Percentiles rank a stretch among this genome's conserved stretches.
These are phyloP conservation scores for Saksenaea vasiformis DNA, from an alignment of 371 early-diverging fungal genomes.

Conservation along the genomic window DNA sequence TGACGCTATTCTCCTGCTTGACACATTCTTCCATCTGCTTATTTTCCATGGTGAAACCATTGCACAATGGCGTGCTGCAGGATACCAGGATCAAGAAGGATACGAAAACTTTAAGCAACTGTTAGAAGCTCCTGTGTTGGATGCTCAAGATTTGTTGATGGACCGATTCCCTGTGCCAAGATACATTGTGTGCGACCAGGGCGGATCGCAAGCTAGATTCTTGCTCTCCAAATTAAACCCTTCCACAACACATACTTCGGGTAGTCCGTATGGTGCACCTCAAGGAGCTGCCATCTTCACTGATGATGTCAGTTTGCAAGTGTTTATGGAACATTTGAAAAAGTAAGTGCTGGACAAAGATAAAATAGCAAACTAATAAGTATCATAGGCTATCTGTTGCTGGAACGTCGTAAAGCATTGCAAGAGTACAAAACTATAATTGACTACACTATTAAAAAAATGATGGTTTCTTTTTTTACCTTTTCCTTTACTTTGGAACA, in stretches of 20 bases:
- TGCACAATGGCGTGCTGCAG: constrained; percentile 72
- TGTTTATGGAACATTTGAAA: constrained; percentile 96
- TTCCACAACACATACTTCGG: constrained; percentile 90
- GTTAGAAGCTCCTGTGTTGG: constrained; percentile 87
- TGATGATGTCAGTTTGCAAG: constrained; percentile 97
- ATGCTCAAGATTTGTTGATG: constrained; percentile 89
- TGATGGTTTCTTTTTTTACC: background rate
- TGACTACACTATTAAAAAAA: background rate
- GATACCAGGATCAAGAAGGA: constrained; percentile 52
- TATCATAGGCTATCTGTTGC: constrained; percentile 46
- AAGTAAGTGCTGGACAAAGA: constrained; percentile 55
- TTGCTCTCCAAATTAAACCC: constrained; percentile 98
- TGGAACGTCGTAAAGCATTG: constrained; percentile 39
- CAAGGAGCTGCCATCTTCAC: constrained; percentile 92
- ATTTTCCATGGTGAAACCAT: constrained; percentile 54
- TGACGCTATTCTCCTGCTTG: constrained; percentile 95
- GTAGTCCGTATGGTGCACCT: constrained; percentile 64
- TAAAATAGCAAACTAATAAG: background rate
- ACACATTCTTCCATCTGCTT: constrained; percentile 80
- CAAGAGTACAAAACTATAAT: constrained; percentile 4
- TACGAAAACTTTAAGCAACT: constrained; percentile 88
- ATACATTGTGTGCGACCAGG: constrained; percentile 97
- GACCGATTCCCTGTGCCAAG: constrained; percentile 99
- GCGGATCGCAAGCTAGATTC: constrained; percentile 99
- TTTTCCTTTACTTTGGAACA: background rate